Evolutionary conservation across 2,329 filamentous ascomycete genomes (phyloP), one percentile per base, ranked within the genome.

Genomic region (Blumeria graminis): DNA sequence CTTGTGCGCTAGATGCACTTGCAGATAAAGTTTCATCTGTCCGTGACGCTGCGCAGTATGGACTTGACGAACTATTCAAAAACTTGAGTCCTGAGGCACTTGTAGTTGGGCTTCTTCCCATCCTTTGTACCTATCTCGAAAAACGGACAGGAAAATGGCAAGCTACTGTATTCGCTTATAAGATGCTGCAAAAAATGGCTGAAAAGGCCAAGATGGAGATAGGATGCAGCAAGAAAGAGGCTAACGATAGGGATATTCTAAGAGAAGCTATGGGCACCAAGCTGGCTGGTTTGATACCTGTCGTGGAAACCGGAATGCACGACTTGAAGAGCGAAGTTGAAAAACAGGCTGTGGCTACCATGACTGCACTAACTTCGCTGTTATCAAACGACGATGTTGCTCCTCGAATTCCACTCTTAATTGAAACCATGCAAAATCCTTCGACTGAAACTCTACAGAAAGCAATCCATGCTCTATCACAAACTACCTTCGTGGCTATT

Each of bases 401-500:
- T 28, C 89, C 90, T 51, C 80, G 88, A 65, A 89, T 98, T 65
- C 88, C 90, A 6, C 80, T 96, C 3, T 77, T 98, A 53, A 82
- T 98, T 69, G 87, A 93, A 68, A 86, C 87, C 53, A 95, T 98
- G 82, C 86, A 95, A 68, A 82, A 95, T 64, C 92, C 92, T 6
- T 94, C 87, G 10, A 75, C 85, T 13, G 81, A 93, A 69, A 87
- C 84, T 33, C 76, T 93, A 57, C 86, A 94, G 68, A 95, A 95
- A 74, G 89, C 92, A 35, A 96, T 98, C 61, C 92, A 95, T 67
- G 92, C 89, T 50, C 76, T 98, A 50, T 95, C 89, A 3, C 87
- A 94, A 72, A 98, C 92, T 10, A 98, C 92, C n/a, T 98, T 98
- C 63, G 92, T 98, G 56, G 89, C 92, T 57, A 77, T 94, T 61